Base-by-base conservation (phyloP, 177 flowering plant genomes). In the Telopea speciosissima region DNA sequence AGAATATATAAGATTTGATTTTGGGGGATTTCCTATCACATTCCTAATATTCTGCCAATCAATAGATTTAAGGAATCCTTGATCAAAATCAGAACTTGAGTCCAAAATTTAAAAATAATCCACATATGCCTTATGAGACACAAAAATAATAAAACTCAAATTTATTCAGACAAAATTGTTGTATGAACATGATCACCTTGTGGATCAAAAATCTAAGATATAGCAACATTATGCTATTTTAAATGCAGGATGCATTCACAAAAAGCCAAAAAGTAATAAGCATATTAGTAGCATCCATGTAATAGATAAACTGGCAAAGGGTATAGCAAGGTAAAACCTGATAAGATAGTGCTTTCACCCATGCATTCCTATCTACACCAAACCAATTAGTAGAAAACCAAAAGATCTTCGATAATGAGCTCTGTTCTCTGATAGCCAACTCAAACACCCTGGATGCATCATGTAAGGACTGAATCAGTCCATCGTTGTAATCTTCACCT, bases 321-420 rank as follows among this genome's bases (percentile, higher is more conserved):
- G 33, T 58, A 60, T 33, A 42, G 23, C 26, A 65, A 16, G 40
- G 72, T 67, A 62, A 25, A 36, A 95, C 99, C 99, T 95, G 97
- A 83, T 92, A 95, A 68, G 97, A 89, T 54, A 95, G 81, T 25
- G 87, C 78, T 79, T 92, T 95, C 73, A 86, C 77, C 97, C 97
- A 95, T 33, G 90, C 92, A 82, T 82, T 87, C 74, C 77, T 80
- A 77, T 95, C 97, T 44, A 84, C 86, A 74, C 97, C 96, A 81
- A 92, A 89, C 99, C 97, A 95, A 61, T 90, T 86, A 58, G 86
- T 86, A 63, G 94, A 88, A 75, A 95, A 88, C 99, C 99, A 95
- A 61, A 89, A 71, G 28, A 67, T 75, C 67, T 79, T 87, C n/a
- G 88, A 85, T 23, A 75, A 45, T 14, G 84, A 80, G 66, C 76